Evolutionary conservation across 78 protist species (phyloP).

Genomic region (Bigelowiella natans): DNA sequence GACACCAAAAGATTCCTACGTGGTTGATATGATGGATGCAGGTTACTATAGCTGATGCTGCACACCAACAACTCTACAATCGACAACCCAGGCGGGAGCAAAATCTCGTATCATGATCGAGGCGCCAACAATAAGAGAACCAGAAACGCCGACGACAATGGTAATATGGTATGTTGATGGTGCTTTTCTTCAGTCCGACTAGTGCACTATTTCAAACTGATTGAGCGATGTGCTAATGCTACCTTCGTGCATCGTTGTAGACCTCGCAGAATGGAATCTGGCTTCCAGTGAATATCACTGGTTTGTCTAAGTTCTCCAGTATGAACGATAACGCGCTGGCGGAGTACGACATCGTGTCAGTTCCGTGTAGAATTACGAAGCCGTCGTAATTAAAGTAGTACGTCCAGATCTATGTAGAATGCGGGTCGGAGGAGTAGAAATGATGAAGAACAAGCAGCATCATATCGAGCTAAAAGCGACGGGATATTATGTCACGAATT

Average conservation of each 20-base stretch:
- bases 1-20: background rate
- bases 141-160: no score
- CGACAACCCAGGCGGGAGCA: no score
- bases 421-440: no score
- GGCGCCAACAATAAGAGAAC: no score
- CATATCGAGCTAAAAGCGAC: background rate
- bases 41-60: no score
- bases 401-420: constrained; percentile 21
- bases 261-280: constrained; percentile 61
- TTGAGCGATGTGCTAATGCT: no score
- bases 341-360: constrained; percentile 72
- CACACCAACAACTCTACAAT: no score
- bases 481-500: background rate
- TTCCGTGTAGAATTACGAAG: constrained; percentile 66
- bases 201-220: no score
- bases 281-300: constrained; percentile 65
- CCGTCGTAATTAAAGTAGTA: constrained; percentile 45
- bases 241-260: constrained; percentile 41
- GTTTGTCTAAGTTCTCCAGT: constrained; percentile 46
- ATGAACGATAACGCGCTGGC: constrained; percentile 64
- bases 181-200: no score
- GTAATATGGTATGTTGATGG: no score
- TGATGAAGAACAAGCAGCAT: background rate
- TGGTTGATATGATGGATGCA: no score
- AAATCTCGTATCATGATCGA: no score